Evolutionary conservation across 306 rosid genomes (phyloP).

Genomic region (Glycine latifolia): DNA sequence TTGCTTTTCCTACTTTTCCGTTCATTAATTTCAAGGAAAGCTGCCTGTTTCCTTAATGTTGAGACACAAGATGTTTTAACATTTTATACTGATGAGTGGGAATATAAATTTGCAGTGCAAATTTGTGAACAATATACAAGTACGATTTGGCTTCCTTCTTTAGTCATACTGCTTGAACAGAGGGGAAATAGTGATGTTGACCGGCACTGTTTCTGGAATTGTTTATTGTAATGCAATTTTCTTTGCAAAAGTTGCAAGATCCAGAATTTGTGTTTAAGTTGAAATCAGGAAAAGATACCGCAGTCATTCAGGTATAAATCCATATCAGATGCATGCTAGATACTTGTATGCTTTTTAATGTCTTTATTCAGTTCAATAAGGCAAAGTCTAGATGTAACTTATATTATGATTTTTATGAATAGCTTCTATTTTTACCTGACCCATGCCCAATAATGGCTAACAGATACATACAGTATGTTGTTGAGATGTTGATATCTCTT

Average conservation of each 20-base stretch:
- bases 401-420: conserved; percentile 2
- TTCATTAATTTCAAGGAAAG: conserved; percentile 74
- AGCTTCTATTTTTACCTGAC: background rate
- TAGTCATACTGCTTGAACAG: conserved; percentile 64
- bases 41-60: conserved; percentile 44
- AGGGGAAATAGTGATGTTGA: conserved; percentile 44
- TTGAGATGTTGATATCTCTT: conserved; percentile 4
- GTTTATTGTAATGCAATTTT: conserved; percentile 72
- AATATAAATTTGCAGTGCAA: conserved; percentile 73
- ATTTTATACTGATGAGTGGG: conserved; percentile 71
- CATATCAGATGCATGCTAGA: conserved; percentile 27
- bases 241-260: conserved; percentile 77
- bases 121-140: conserved; percentile 79
- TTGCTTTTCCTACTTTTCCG: conserved; percentile 73
- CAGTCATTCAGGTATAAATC: conserved; percentile 75
- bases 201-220: conserved; percentile 58
- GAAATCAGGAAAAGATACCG: conserved; percentile 64
- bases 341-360: background rate
- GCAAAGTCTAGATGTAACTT: conserved; percentile 3
- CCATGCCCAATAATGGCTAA: background rate
- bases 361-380: conserved; percentile 13
- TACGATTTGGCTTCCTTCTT: conserved; percentile 86
- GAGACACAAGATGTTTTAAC: conserved; percentile 54
- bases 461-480: background rate
- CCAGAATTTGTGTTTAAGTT: conserved; percentile 76